Base-by-base conservation (phyloP, 805 yeast species). In the Blastobotrys terrestris region DNA sequence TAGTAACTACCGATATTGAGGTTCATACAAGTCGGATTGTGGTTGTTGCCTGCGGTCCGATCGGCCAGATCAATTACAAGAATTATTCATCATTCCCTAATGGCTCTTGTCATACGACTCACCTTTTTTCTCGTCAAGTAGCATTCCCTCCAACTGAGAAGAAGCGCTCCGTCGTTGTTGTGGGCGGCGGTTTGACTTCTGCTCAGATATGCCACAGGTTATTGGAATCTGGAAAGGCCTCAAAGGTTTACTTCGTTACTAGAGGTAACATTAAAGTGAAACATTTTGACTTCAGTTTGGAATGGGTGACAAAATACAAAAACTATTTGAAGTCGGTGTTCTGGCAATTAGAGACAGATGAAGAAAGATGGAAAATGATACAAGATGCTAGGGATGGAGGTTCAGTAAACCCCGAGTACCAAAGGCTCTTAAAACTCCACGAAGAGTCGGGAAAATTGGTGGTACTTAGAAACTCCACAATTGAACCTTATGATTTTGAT, bases 261-360 rank as follows among this genome's bases (percentile, higher is more conserved):
- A 59, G 78, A 42, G 58, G 62, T 20, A 72, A 75, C 0, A 53
- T 73, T 35, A 74, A 72, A 52, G 67, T 74, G 47, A 74, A 75
- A 59, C 78, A 75, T 55, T 75, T 75, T 62, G 78, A 75, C 53
- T 74, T 75, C 55, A 77, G 73, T 54, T 62, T 75, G 46, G 78
- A 75, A 52, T 75, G 78, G 78, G 78, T 75, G 15, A 72, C 78
- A n/a, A 75, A 75, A 55, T 75, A 73, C 60, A 71, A 71, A 54
- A 75, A 74, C 53, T 72, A 70, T 21, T 70, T 72, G 60, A 74
- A 73, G 53, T 69, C 76, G 1, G 69, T 75, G 1, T 72, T 72
- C 46, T 75, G 74, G 64, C 69, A 72, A 57, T 62, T 63, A 50
- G 77, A 74, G 45, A 67, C 74, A 0, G 77, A 75, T 50, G 68